Evolutionary conservation across 495 filamentous ascomycete genomes (phyloP).

Genomic region (Xylaria acuta): DNA sequence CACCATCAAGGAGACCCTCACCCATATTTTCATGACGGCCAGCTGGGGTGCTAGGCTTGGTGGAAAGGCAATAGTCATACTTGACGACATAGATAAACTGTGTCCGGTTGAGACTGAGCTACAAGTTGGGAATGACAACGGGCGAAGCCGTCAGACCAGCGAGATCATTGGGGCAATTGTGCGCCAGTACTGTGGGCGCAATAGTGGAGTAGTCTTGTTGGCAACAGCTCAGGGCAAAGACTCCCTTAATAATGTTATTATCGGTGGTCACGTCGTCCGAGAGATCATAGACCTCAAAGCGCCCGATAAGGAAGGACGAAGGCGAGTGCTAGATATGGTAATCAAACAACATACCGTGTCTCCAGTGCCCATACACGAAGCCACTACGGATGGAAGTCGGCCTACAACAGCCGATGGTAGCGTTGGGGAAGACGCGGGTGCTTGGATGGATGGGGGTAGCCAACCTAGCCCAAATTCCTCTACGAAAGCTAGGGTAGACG

Average conservation of each 20-base stretch:
- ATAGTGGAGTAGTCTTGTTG: slow-evolving; percentile 81
- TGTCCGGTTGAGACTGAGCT: slow-evolving; percentile 93
- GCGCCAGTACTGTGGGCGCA: slow-evolving; percentile 73
- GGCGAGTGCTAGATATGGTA: slow-evolving; percentile 79
- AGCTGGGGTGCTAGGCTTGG: slow-evolving; percentile 87
- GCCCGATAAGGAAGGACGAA: slow-evolving; percentile 89
- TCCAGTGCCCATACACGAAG: slow-evolving; percentile 46
- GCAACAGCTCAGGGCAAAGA: slow-evolving; percentile 95
- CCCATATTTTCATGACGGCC: slow-evolving; percentile 82
- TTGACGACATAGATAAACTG: slow-evolving; percentile 91
- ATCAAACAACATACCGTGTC: slow-evolving; percentile 53
- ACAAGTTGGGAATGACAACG: slow-evolving; percentile 89
- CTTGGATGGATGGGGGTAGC: slow-evolving; percentile 72
- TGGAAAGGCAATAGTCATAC: slow-evolving; percentile 79
- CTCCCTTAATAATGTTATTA: slow-evolving; percentile 77
- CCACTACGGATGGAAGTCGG: slow-evolving; percentile 53
- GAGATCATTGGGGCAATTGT: slow-evolving; percentile 85
- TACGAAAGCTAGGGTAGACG: slow-evolving; percentile 52
- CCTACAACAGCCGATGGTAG: slow-evolving; percentile 60
- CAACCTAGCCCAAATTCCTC: slow-evolving; percentile 32
- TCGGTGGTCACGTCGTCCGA: slow-evolving; percentile 79
- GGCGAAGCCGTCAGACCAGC: slow-evolving; percentile 87
- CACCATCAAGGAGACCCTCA: slow-evolving; percentile 87
- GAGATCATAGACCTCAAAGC: slow-evolving; percentile 86
- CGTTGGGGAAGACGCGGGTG: slow-evolving; percentile 57